Percentiles rank a stretch among this genome's conserved stretches.
These are phyloP conservation scores for Tolypocladium capitatum DNA, from an alignment of 2,329 filamentous ascomycete species.

Conservation along the genomic window DNA sequence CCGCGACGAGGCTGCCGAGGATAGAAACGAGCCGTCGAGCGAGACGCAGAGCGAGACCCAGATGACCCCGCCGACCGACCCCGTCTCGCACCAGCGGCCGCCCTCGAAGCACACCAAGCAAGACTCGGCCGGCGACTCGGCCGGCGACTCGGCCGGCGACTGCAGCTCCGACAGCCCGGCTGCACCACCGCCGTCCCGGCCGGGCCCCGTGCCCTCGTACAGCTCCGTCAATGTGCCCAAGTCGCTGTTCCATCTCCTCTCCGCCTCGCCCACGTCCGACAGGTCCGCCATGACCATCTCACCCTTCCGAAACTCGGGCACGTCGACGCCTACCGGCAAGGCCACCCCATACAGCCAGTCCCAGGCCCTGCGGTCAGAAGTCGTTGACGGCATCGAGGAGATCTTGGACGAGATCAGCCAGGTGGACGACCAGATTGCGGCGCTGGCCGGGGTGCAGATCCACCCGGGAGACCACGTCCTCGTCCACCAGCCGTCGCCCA, in stretches of 20 bases:
- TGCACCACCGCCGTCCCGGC: slow-evolving; percentile 26
- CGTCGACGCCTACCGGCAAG: slow-evolving; percentile 33
- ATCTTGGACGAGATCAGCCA: slow-evolving; percentile 91
- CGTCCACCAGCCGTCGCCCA: slow-evolving; percentile 73
- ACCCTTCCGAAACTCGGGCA: slow-evolving; percentile 32
- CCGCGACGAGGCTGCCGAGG: slow-evolving; percentile 77
- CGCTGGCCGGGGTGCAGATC: slow-evolving; percentile 80
- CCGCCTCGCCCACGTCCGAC: slow-evolving; percentile 46
- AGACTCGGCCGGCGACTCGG: slow-evolving; percentile 18
- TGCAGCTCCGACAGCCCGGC: slow-evolving; percentile 14
- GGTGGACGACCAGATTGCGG: slow-evolving; percentile 85
- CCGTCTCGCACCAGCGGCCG: slow-evolving; percentile 20
- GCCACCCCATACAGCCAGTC: slow-evolving; percentile 28
- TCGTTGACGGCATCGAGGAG: slow-evolving; percentile 87
- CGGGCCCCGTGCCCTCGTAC: slow-evolving; percentile 48
- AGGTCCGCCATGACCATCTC: slow-evolving; percentile 23
- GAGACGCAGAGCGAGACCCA: slow-evolving; percentile 42
- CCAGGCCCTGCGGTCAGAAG: slow-evolving; percentile 73
- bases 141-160: slow-evolving; percentile 18
- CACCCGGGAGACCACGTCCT: slow-evolving; percentile 87
- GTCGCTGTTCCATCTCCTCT: slow-evolving; percentile 81
- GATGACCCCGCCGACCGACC: slow-evolving; percentile 26
- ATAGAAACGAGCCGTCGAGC: slow-evolving; percentile 50
- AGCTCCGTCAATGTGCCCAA: slow-evolving; percentile 54
- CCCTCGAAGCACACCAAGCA: slow-evolving; percentile 20